These are phyloP conservation scores for Aspergillus texensis DNA, from an alignment of 2,329 filamentous ascomycete species.

Conservation along the genomic window DNA sequence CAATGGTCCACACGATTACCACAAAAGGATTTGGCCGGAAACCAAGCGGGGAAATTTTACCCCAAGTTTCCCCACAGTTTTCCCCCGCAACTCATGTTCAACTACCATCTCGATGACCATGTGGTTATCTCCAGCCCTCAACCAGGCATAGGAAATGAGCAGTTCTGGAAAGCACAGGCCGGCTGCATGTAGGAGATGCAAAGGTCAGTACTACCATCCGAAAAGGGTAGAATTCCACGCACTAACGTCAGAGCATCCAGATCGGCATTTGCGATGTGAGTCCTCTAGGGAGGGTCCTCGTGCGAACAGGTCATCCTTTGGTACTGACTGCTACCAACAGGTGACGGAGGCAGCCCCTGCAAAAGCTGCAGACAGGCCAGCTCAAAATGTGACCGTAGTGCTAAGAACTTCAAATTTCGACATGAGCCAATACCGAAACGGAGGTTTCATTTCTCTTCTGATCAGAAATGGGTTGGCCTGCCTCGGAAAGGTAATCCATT, in stretches of 20 bases:
- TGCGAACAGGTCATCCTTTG: neutral
- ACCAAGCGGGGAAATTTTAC: neutral
- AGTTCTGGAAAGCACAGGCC: neutral
- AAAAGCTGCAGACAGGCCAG: neutral
- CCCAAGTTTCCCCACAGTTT: neutral
- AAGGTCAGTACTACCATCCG: neutral
- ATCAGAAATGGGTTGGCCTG: slow-evolving; percentile 11
- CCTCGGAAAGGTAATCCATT: neutral
- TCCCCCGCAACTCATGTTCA: neutral
- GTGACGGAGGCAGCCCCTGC: neutral
- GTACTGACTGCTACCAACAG: neutral
- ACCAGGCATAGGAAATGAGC: neutral
- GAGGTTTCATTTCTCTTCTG: slow-evolving; percentile 7
- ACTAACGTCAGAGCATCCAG: neutral
- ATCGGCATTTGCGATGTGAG: slow-evolving; percentile 2
- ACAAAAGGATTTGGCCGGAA: neutral
- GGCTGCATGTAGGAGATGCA: neutral
- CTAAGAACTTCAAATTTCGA: slow-evolving; percentile 6
- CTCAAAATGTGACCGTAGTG: neutral
- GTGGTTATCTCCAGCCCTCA: neutral
- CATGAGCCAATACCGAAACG: slow-evolving; percentile 3
- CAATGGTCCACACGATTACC: too few relatives aligned
- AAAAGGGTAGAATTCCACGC: neutral
- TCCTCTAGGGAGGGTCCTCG: neutral
- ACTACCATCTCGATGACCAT: neutral